These are phyloP conservation scores for Leccinum barrowsii DNA, from an alignment of 768 basidiomycete genomes.

Conservation along the genomic window DNA sequence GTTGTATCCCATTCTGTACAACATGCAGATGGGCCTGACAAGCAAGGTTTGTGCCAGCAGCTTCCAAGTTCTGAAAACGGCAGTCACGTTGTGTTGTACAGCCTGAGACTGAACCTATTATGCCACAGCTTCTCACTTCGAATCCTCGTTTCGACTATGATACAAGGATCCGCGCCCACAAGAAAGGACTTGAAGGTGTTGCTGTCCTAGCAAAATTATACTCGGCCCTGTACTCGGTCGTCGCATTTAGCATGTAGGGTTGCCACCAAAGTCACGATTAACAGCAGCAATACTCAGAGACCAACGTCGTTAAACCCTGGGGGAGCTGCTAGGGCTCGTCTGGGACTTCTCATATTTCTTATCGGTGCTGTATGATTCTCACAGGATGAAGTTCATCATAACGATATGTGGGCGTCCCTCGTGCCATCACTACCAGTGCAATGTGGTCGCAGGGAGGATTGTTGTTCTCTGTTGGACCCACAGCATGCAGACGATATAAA, in stretches of 20 bases:
- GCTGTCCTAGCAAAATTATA: background rate
- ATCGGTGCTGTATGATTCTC: background rate
- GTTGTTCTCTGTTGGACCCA: background rate
- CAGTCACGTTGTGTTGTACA: no score
- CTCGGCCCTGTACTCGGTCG: background rate
- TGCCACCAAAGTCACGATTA: background rate
- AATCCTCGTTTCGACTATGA: background rate
- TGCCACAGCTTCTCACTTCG: background rate
- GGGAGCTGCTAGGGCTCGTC: background rate
- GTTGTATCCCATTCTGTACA: no score
- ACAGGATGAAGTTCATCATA: background rate
- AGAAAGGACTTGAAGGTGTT: slow-evolving; percentile 2
- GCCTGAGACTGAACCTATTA: no score
- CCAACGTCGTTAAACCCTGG: background rate
- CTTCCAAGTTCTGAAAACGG: no score
- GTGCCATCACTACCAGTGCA: background rate
- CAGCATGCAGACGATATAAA: slow-evolving; percentile 12
- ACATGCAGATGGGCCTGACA: no score
- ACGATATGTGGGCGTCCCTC: background rate
- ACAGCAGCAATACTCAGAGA: background rate
- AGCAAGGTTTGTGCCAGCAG: no score
- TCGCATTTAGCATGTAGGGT: background rate
- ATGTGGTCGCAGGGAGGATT: background rate
- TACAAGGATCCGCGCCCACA: slow-evolving; percentile 7
- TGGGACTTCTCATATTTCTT: background rate